Evolutionary conservation across 2,329 filamentous ascomycete species (phyloP).

Genomic region (Trichophyton benhamiae): DNA sequence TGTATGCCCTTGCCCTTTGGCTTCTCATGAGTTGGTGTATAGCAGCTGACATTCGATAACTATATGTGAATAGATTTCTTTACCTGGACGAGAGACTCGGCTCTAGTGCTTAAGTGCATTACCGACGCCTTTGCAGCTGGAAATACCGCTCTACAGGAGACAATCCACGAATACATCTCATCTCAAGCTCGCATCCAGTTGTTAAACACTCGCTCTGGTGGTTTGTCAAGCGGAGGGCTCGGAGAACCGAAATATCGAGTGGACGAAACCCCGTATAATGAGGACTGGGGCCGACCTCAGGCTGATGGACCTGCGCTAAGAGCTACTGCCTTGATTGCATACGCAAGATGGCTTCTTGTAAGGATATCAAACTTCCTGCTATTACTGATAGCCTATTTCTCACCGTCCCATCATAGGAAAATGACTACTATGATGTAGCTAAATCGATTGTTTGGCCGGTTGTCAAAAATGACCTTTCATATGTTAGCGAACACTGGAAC

Average conservation of each 20-base stretch:
- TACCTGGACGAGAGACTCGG: conserved; percentile 68
- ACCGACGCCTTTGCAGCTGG: conserved; percentile 56
- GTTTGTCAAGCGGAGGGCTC: conserved; percentile 39
- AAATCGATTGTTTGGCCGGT: conserved; percentile 55
- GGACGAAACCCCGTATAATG: conserved; percentile 50
- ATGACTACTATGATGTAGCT: conserved; percentile 43
- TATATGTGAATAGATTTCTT: conserved; percentile 48
- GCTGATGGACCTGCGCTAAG: conserved; percentile 33
- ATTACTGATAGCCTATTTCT: not conserved
- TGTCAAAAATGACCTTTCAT: conserved; percentile 60
- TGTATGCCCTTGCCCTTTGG: conserved; percentile 34
- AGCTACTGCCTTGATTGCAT: conserved; percentile 23
- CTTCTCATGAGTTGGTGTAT: no score
- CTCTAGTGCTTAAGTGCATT: conserved; percentile 56
- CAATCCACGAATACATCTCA: conserved; percentile 56
- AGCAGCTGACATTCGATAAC: not conserved
- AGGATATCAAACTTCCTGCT: not conserved
- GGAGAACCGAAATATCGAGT: conserved; percentile 63
- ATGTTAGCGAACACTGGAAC: conserved; percentile 61
- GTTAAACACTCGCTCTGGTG: conserved; percentile 56
- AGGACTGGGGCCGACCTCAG: conserved; percentile 63
- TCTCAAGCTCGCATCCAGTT: conserved; percentile 54
- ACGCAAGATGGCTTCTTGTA: conserved; percentile 55
- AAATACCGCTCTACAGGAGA: conserved; percentile 44
- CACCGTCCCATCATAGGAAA: conserved; percentile 22